These are phyloP conservation scores for Entomortierella lignicola DNA, from an alignment of 192 early-diverging fungal genomes.

Conservation along the genomic window DNA sequence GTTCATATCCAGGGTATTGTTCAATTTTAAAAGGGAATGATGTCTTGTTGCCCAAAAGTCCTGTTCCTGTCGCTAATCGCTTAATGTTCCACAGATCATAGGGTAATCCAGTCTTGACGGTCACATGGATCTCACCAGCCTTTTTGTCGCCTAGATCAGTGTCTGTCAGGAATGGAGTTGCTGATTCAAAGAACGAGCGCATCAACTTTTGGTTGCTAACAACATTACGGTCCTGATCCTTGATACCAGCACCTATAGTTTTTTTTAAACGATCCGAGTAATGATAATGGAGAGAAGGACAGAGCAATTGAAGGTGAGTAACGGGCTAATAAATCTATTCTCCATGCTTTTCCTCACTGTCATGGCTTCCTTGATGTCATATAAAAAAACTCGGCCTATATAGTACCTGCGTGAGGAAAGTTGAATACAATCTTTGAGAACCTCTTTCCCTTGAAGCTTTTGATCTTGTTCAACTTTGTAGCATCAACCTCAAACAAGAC, in stretches of 20 bases:
- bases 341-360: too few species aligned
- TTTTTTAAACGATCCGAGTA: background rate
- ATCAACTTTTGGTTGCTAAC: constrained; percentile 80
- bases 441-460: constrained; percentile 63
- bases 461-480: constrained; percentile 70
- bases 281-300: background rate
- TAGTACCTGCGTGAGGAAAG: constrained; percentile 91
- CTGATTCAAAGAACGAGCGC: constrained; percentile 71
- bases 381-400: too few species aligned
- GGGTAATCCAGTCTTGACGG: constrained; percentile 86
- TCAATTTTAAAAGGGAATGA: constrained; percentile 73
- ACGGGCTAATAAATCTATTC: too few species aligned
- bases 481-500: constrained; percentile 86
- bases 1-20: constrained; percentile 87
- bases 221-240: constrained; percentile 91
- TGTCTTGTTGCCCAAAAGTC: constrained; percentile 62
- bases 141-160: constrained; percentile 43
- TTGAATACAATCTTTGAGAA: constrained; percentile 95
- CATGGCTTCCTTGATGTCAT: too few species aligned
- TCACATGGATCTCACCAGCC: constrained; percentile 80
- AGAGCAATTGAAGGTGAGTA: background rate
- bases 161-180: constrained; percentile 63
- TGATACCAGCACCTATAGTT: constrained; percentile 81
- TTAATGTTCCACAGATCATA: constrained; percentile 92
- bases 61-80: constrained; percentile 75